These are phyloP conservation scores for Pythium myriotylum DNA, from an alignment of 352 stramenopile genomes.

Conservation along the genomic window DNA sequence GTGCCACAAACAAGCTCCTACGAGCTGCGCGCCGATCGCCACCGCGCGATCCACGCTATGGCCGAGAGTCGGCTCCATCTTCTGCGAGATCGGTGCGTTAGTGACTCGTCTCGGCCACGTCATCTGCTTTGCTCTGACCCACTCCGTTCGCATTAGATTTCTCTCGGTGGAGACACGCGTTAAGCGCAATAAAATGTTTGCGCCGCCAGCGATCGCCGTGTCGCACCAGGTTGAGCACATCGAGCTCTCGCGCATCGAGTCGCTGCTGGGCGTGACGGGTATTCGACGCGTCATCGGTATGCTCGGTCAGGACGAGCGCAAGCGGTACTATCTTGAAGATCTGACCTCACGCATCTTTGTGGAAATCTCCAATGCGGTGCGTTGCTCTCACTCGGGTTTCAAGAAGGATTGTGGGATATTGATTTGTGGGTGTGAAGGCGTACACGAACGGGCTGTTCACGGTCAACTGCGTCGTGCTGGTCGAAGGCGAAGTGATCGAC, in stretches of 20 bases:
- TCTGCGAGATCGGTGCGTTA: slow-evolving; percentile 73
- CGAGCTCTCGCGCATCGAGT: slow-evolving; percentile 88
- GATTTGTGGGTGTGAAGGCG: slow-evolving; percentile 31
- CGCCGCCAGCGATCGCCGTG: slow-evolving; percentile 55
- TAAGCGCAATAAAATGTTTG: slow-evolving; percentile 84
- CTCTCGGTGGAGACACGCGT: slow-evolving; percentile 70
- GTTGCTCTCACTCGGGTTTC: background rate
- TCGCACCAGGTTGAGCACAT: slow-evolving; percentile 72
- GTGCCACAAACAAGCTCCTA: slow-evolving; percentile 68
- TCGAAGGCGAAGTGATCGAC: slow-evolving; percentile 93
- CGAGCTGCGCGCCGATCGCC: slow-evolving; percentile 63
- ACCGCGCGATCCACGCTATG: slow-evolving; percentile 58
- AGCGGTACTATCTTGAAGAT: slow-evolving; percentile 80
- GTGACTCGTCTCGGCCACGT: no score
- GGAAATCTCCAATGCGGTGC: slow-evolving; percentile 67
- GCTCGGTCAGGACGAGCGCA: slow-evolving; percentile 83
- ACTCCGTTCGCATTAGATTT: no score
- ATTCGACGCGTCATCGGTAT: slow-evolving; percentile 83
- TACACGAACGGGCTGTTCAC: slow-evolving; percentile 91
- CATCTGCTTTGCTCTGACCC: no score
- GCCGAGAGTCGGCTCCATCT: slow-evolving; percentile 65
- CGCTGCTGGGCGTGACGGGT: slow-evolving; percentile 76
- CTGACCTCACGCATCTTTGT: slow-evolving; percentile 82
- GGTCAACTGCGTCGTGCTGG: slow-evolving; percentile 92
- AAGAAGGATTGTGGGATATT: background rate